Evolutionary conservation across 2,329 filamentous ascomycete genomes (phyloP).

Genomic region (Epichloe bromicola): DNA sequence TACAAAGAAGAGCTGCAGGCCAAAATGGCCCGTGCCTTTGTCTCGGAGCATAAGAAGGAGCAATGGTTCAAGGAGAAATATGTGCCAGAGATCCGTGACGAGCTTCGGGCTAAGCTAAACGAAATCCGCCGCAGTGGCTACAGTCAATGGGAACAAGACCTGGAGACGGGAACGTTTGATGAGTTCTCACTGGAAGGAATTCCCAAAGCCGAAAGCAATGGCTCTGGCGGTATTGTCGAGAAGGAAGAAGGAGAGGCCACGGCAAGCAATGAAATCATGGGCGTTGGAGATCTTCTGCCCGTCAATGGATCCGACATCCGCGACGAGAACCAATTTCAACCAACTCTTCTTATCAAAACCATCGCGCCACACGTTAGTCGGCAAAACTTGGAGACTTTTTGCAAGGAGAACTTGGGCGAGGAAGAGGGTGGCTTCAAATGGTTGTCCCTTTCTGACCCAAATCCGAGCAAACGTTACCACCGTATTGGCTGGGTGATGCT

Average conservation of each 20-base stretch:
- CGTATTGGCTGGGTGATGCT: conserved; percentile 98
- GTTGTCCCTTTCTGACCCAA: conserved; percentile 90
- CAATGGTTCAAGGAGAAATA: conserved; percentile 98
- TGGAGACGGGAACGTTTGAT: conserved; percentile 78
- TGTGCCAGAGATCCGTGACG: conserved; percentile 65
- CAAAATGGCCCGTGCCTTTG: conserved; percentile 79
- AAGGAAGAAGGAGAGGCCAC: conserved; percentile 94
- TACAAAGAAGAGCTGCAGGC: conserved; percentile 58
- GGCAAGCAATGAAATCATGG: conserved; percentile 80
- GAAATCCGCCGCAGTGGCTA: conserved; percentile 70
- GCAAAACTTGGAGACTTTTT: conserved; percentile 84
- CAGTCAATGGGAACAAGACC: conserved; percentile 76
- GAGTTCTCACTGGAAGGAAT: conserved; percentile 90
- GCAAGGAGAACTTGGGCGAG: conserved; percentile 86
- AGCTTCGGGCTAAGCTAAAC: conserved; percentile 61
- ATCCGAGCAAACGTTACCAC: conserved; percentile 92
- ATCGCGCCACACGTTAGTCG: conserved; percentile 93
- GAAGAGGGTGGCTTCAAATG: conserved; percentile 88
- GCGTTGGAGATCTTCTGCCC: conserved; percentile 81
- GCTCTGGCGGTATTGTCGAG: conserved; percentile 70
- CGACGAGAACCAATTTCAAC: conserved; percentile 78
- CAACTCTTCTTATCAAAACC: conserved; percentile 93
- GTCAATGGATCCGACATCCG: conserved; percentile 72
- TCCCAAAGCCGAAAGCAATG: conserved; percentile 85
- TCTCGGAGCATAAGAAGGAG: conserved; percentile 82